phyloP scores from a whole-genome alignment of 2,329 filamentous ascomycete genomes.

The Fusarium pseudograminearum region DNA sequence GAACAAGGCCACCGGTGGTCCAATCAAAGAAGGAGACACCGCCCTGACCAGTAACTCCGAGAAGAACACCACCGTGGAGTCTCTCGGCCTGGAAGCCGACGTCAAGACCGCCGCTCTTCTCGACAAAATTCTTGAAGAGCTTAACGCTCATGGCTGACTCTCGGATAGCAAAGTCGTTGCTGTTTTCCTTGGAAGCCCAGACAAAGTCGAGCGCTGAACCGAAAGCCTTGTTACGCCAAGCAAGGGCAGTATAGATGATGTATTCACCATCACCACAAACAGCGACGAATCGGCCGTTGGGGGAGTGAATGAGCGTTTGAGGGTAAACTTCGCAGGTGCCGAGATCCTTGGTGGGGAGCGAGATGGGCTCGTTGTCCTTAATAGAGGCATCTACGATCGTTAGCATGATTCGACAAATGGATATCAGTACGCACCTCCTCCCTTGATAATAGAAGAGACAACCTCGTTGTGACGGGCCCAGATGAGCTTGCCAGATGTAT shows the following conservation, averaged over 20 bases:
- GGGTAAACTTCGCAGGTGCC: conserved; percentile 97
- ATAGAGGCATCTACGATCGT: conserved; percentile 72
- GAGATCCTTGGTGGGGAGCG: conserved; percentile 90
- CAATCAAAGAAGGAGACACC: conserved; percentile 98
- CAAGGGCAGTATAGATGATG: conserved; percentile 97
- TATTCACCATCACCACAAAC: conserved; percentile 96
- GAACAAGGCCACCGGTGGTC: conserved; percentile 87
- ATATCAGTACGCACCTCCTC: conserved; percentile 66
- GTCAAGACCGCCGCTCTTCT: conserved; percentile 88
- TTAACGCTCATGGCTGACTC: conserved; percentile 96
- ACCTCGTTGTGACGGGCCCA: conserved; percentile 97
- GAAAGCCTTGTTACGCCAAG: conserved; percentile 97
- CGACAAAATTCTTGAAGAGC: conserved; percentile 97
- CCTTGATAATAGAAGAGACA: conserved; percentile 94
- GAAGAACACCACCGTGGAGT: conserved; percentile 85
- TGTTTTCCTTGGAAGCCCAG: conserved; percentile 97
- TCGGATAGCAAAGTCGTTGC: conserved; percentile 97
- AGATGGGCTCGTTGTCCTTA: conserved; percentile 90
- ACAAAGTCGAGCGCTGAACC: conserved; percentile 95
- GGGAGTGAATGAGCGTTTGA: conserved; percentile 93
- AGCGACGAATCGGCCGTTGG: conserved; percentile 87
- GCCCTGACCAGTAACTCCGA: conserved; percentile 94
- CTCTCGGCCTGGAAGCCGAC: conserved; percentile 96
- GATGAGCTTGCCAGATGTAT: conserved; percentile 92
- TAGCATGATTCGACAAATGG: conserved; percentile 33